These are phyloP conservation scores for Eucalyptus erythrocorys DNA, from an alignment of 345 rosid species.

Conservation along the genomic window DNA sequence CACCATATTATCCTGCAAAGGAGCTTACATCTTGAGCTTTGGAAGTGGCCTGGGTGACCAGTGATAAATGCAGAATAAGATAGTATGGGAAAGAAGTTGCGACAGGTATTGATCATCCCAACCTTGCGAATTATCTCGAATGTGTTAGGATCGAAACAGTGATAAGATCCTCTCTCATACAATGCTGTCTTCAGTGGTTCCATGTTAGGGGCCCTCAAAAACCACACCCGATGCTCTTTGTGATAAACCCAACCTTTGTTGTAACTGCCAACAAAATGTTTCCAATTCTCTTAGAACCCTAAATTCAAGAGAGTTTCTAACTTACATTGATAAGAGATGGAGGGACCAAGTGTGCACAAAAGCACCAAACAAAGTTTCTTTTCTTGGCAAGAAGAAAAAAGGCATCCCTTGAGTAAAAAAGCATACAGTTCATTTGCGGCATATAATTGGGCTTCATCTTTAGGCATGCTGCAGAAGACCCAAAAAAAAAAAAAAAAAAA, in stretches of 20 bases:
- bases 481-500: background rate
- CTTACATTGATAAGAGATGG: background rate
- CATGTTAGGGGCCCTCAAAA: constrained; percentile 49
- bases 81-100: background rate
- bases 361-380: background rate
- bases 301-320: background rate
- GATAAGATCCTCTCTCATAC: constrained; percentile 84
- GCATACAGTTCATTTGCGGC: constrained; percentile 97
- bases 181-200: constrained; percentile 72
- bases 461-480: constrained; percentile 73
- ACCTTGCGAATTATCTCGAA: constrained; percentile 84
- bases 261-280: constrained; percentile 38
- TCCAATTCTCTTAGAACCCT: background rate
- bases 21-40: background rate
- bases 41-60: background rate
- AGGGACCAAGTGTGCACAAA: background rate
- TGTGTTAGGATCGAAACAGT: constrained; percentile 68
- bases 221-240: constrained; percentile 78
- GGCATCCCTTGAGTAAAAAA: background rate
- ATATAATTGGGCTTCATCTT: constrained; percentile 84
- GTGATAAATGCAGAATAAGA: background rate
- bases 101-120: background rate
- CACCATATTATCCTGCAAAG: constrained; percentile 78
- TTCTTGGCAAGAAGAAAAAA: background rate
- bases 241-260: constrained; percentile 91